Base-by-base conservation (phyloP, 2,329 filamentous ascomycete species). In the Xylaria multiplex region DNA sequence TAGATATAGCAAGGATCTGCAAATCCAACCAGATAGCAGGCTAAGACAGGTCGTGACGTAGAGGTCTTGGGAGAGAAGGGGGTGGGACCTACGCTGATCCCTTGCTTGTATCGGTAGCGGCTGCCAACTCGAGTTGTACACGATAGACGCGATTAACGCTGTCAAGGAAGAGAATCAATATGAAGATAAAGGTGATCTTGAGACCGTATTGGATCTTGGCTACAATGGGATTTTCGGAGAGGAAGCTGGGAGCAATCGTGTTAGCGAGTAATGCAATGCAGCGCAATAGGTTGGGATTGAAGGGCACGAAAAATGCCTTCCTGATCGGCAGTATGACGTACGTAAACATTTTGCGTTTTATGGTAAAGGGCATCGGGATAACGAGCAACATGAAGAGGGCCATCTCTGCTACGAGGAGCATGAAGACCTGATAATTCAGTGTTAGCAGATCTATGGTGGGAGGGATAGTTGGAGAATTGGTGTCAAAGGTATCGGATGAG, bases 181-280 rank as follows among this genome's bases (percentile, higher is more conserved):
- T 98, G 84, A 99, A 99, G 78, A 99, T 95, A 79, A 99, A 99
- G 2, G 93, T 97, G 64, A 99, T 99, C 87, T 97, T 98, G 83
- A 99, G 86, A 75, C 93, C 95, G 84, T 99, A 97, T 84, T 98
- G 95, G 71, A 98, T 80, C 80, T 98, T 97, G 46, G 94, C 96
- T 65, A 99, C 87, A 59, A 90, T 68, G 0, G 86, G 91, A 78
- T 90, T 96, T 77, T 95, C 93, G 59, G 94, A 97, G 77, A 99
- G 94, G 88, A 99, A 99, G 75, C 91, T 93, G 69, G 62, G 53
- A 30, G 13, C 19, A 45, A 35, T 8, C 54, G n/a, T 46, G 59
- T 71, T 37, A 70, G 68, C 52, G n/a, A 32, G n/a, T 27, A 46
- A 55, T 58, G 19, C 40, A 56, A 19, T 4, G 16, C 35, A 40